A percentile compares a stretch with the other conserved stretches of the same genome.
Evolutionary conservation across 345 rosid species (phyloP).

Genomic region (Crucihimalaya himalaica): DNA sequence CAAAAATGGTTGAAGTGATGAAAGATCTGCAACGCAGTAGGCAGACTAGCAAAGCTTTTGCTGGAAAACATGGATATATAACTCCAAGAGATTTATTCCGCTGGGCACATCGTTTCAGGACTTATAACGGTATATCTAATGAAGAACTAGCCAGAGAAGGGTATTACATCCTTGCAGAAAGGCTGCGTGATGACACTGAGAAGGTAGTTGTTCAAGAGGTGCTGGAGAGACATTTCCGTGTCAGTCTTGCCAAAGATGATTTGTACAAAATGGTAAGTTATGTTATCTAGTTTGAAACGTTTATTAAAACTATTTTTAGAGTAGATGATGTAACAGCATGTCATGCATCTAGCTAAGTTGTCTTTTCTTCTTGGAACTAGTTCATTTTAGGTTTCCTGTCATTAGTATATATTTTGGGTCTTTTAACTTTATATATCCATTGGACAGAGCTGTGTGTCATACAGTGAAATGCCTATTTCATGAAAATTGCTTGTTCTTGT

Average conservation of each 20-base stretch:
- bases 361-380: conserved; percentile 5
- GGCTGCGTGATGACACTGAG: conserved; percentile 86
- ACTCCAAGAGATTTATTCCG: conserved; percentile 97
- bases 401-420: conserved; percentile 9
- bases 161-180: conserved; percentile 88
- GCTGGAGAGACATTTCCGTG: conserved; percentile 67
- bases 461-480: conserved; percentile 13
- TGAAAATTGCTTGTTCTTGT: conserved; percentile 12
- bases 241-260: conserved; percentile 61
- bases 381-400: conserved; percentile 23
- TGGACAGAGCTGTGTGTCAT: neutral
- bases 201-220: conserved; percentile 74
- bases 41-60: conserved; percentile 92
- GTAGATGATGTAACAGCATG: neutral
- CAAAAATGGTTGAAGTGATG: conserved; percentile 89
- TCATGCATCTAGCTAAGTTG: conserved; percentile 16
- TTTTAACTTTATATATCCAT: conserved; percentile 14
- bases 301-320: neutral
- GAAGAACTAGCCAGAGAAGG: conserved; percentile 93
- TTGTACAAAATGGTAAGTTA: conserved; percentile 64
- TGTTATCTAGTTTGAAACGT: conserved; percentile 12
- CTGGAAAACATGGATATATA: conserved; percentile 98
- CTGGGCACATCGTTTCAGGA: conserved; percentile 87
- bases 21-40: conserved; percentile 87
- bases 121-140: conserved; percentile 56